Base-by-base conservation (phyloP, 2,329 filamentous ascomycete genomes). In the Drechslerella dactyloides region DNA sequence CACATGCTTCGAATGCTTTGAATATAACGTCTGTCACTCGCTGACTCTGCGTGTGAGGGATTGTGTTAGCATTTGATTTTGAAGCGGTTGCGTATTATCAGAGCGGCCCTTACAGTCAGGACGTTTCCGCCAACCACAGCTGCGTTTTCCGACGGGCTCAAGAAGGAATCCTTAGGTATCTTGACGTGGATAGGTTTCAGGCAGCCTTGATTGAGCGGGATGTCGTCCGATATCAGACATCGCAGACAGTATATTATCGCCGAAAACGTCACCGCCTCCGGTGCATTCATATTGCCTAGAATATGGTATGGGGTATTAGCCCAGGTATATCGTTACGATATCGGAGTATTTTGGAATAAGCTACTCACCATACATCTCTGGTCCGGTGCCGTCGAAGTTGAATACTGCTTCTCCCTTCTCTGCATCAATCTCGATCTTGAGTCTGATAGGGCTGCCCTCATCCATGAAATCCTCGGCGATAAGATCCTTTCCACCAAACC, bases 211-310 rank as follows among this genome's bases (percentile, higher is more conserved):
- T 96, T 96, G 2, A 96, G 84, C 0, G 91, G 91, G 13, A 96
- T 93, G 75, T 93, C 90, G 74, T 90, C 86, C 40, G 85, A 87
- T 76, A 96, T 91, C 66, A 96, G 84, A 76, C 88, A 90, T 51
- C 91, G 87, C 11, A 96, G 83, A 76, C 89, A 91, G 82, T 96
- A 96, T 77, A 94, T 93, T 77, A 94, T 93, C 55, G 90, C 90
- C 37, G 86, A 89, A 80, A 90, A 91, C 0, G 90, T 93, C 53
- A 94, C 89, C 1, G 90, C 90, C 79, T 91, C 85, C 0, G 90
- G 90, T 0, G 90, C 90, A 76, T 94, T 94, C 79, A 88, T 88
- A 76, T 92, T 93, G 48, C 83, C 84, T 83, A 78, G 76, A 30
- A 19, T 3, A 30, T 60, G 5, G 5, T 24, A 8, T 10, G 6